Percentiles rank a stretch among this genome's conserved stretches.
Evolutionary conservation across 2,329 filamentous ascomycete species (phyloP).

Genomic region (Fusarium sp.): DNA sequence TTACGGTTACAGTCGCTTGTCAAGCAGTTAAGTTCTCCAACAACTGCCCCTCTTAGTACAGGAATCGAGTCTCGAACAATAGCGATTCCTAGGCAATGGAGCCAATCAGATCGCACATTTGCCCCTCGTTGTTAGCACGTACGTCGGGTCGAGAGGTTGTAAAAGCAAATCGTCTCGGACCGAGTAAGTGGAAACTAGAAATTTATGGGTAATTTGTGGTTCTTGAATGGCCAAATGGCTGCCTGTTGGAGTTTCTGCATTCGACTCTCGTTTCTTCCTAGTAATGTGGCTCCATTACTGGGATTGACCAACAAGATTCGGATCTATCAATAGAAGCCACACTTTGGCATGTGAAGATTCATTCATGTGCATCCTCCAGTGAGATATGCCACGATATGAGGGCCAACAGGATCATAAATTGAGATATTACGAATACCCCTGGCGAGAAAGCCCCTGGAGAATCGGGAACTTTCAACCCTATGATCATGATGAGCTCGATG

Average conservation of each 20-base stretch:
- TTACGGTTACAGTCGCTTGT: background rate
- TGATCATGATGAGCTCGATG: background rate
- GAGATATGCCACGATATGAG: background rate
- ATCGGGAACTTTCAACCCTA: background rate
- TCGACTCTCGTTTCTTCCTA: conserved; percentile 35
- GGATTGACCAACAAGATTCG: conserved; percentile 8
- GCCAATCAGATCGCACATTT: conserved; percentile 7
- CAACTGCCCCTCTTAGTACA: conserved; percentile 8
- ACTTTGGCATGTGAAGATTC: conserved; percentile 40
- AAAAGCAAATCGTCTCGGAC: conserved; percentile 21
- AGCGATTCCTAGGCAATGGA: conserved; percentile 14
- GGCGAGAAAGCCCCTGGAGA: background rate
- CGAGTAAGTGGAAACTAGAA: conserved; percentile 25
- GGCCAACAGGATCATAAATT: conserved; percentile 1
- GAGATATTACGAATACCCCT: conserved; percentile 8
- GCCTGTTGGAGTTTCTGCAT: conserved; percentile 37
- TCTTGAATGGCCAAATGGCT: conserved; percentile 11
- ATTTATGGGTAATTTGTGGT: conserved; percentile 20
- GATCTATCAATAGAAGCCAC: conserved; percentile 12
- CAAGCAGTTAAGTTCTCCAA: background rate
- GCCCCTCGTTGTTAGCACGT: conserved; percentile 23
- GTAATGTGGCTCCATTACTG: conserved; percentile 16
- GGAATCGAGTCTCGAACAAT: conserved; percentile 5
- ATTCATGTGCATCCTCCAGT: conserved; percentile 2
- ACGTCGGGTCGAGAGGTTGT: conserved; percentile 16